phyloP scores from a whole-genome alignment of 176 grass and related monocot genomes.

The Otatea glauca region DNA sequence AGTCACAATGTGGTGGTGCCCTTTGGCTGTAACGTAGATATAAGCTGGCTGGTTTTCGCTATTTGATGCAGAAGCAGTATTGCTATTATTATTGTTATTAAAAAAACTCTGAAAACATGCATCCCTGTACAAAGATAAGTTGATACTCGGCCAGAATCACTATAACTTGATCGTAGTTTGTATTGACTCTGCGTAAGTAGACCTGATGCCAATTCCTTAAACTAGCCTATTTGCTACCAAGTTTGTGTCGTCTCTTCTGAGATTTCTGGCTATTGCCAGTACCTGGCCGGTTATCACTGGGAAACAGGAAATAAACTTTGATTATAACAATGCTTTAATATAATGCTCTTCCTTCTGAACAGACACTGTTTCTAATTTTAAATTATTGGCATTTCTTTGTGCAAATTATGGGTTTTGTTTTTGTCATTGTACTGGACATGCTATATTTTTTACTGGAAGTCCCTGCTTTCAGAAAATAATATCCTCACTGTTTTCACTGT shows the following conservation, averaged over 20 bases:
- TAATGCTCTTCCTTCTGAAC: not conserved
- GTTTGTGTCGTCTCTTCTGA: constrained; percentile 1
- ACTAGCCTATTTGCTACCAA: not conserved
- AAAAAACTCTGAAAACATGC: not conserved
- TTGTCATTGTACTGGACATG: constrained; percentile 3
- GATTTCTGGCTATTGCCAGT: constrained; percentile 15
- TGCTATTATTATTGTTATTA: not conserved
- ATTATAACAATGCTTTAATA: not conserved
- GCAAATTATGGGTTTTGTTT: constrained; percentile 16
- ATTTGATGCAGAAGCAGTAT: too few relatives aligned
- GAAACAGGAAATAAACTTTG: constrained; percentile 28
- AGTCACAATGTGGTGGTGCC: not conserved
- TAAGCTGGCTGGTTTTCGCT: not conserved
- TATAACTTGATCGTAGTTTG: not conserved
- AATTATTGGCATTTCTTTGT: not conserved
- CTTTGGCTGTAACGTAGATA: not conserved
- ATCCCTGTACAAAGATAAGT: not conserved
- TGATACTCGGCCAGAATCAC: not conserved
- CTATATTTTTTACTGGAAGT: not conserved
- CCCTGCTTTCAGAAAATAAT: not conserved
- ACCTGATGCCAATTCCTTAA: not conserved
- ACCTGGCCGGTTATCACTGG: not conserved
- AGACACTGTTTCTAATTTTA: not conserved
- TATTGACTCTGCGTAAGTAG: not conserved
- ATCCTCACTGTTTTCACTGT: not conserved